phyloP scores from a whole-genome alignment of 1,284 basidiomycete genomes.

The Coriolopsis trogii region DNA sequence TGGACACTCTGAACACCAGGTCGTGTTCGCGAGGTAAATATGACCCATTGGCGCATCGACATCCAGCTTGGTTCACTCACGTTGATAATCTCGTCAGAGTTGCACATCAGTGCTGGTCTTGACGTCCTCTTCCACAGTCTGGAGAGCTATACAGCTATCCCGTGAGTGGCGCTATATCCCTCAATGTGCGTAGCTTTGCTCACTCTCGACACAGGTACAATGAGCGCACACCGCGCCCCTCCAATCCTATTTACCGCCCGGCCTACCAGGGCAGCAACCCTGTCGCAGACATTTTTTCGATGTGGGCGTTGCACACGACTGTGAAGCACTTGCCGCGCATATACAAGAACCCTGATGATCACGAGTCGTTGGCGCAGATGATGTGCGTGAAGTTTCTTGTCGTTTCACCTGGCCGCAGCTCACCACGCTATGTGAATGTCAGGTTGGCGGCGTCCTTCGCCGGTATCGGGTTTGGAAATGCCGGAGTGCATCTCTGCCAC shows the following conservation, averaged over 20 bases:
- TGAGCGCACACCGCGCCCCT: conserved; percentile 86
- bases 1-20: conserved; percentile 74
- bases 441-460: conserved; percentile 90
- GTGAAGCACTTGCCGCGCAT: conserved; percentile 91
- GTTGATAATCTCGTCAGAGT: too few species aligned
- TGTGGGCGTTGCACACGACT: conserved; percentile 92
- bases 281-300: conserved; percentile 93
- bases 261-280: conserved; percentile 98
- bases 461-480: conserved; percentile 96
- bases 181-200: conserved; percentile 1
- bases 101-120: conserved; percentile 90
- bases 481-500: conserved; percentile 90
- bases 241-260: conserved; percentile 88
- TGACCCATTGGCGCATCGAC: too few species aligned
- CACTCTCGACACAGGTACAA: conserved; percentile 61
- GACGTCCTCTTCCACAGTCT: conserved; percentile 95
- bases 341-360: conserved; percentile 77
- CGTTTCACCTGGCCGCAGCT: neutral
- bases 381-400: conserved; percentile 54
- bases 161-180: conserved; percentile 48
- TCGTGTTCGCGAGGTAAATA: conserved; percentile 49
- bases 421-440: neutral
- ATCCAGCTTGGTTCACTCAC: too few species aligned
- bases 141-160: conserved; percentile 92
- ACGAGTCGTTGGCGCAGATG: conserved; percentile 90